phyloP scores from a whole-genome alignment of 2,329 filamentous ascomycete genomes.

The Cladosporium oxysporum region DNA sequence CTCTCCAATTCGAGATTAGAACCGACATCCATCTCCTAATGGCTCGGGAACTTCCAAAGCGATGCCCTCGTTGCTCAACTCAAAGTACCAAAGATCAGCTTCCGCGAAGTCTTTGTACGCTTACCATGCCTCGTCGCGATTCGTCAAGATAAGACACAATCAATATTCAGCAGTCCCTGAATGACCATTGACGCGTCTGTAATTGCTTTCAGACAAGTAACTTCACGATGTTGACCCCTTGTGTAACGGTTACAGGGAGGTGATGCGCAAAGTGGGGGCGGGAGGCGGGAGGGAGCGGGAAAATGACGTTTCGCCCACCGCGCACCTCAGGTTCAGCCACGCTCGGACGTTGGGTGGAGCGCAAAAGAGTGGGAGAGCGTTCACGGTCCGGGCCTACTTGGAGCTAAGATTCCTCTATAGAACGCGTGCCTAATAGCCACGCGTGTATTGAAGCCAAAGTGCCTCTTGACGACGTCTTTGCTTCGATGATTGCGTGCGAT shows the following conservation, averaged over 20 bases:
- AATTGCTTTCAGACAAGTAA: conserved; percentile 6
- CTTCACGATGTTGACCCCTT: not conserved
- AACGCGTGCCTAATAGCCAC: conserved; percentile 12
- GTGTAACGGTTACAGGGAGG: not conserved
- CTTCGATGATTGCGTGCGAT: not conserved
- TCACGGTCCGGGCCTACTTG: conserved; percentile 2
- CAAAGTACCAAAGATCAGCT: not conserved
- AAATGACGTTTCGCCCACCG: not conserved
- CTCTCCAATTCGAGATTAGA: no score
- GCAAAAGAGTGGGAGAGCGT: conserved; percentile 4
- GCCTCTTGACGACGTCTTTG: not conserved
- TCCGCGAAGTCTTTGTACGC: not conserved
- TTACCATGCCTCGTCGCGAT: not conserved
- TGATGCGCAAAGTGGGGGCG: not conserved
- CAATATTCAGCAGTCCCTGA: not conserved
- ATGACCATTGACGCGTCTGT: conserved; percentile 3
- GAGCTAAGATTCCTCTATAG: conserved; percentile 11
- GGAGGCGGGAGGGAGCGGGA: not conserved
- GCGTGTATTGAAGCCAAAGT: conserved; percentile 2
- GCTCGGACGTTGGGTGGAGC: conserved; percentile 6
- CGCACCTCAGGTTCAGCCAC: not conserved
- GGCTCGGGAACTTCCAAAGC: not conserved
- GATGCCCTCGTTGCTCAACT: not conserved
- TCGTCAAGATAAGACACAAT: not conserved
- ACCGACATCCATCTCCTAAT: not conserved